Evolutionary conservation across 148 eudicot genomes (phyloP).

Genomic region (Amaranthus palmeri): DNA sequence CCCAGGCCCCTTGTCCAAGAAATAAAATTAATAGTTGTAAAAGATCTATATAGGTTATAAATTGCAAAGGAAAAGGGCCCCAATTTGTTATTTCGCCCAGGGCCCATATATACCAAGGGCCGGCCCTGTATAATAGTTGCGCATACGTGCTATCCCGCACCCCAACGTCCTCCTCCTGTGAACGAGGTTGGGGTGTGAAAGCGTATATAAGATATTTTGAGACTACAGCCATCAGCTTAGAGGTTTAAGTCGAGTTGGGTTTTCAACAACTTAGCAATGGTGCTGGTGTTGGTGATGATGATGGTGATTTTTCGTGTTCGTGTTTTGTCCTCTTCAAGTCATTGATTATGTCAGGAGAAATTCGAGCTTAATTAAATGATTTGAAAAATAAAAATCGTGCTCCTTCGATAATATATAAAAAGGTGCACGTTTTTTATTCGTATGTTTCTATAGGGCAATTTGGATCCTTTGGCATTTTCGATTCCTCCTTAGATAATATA

Average conservation of each 20-base stretch:
- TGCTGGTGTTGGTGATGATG: neutral
- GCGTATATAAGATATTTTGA: too few species aligned
- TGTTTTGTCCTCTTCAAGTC: constrained; percentile 22
- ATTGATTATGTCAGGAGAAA: constrained; percentile 10
- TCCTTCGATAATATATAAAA: neutral
- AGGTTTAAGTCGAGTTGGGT: too few species aligned
- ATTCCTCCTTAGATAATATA: too few species aligned
- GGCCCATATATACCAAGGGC: too few species aligned
- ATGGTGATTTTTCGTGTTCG: constrained; percentile 5
- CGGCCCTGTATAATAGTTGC: too few species aligned
- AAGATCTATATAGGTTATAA: too few species aligned
- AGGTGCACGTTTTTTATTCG: neutral
- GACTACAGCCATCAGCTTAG: too few species aligned
- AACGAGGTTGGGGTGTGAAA: neutral
- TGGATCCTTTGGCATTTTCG: constrained; percentile 37
- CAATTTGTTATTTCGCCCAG: too few species aligned
- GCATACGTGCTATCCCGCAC: neutral
- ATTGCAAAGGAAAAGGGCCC: too few species aligned
- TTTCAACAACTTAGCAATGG: too few species aligned
- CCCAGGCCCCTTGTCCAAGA: too few species aligned
- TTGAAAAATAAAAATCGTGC: neutral
- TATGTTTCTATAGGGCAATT: constrained; percentile 30
- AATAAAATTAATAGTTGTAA: too few species aligned
- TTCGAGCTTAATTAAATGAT: constrained; percentile 5
- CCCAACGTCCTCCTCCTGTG: neutral